Conservation (phyloP, 2,329 filamentous ascomycete species). For the Stagonosporopsis cucurbitacearum region DNA sequence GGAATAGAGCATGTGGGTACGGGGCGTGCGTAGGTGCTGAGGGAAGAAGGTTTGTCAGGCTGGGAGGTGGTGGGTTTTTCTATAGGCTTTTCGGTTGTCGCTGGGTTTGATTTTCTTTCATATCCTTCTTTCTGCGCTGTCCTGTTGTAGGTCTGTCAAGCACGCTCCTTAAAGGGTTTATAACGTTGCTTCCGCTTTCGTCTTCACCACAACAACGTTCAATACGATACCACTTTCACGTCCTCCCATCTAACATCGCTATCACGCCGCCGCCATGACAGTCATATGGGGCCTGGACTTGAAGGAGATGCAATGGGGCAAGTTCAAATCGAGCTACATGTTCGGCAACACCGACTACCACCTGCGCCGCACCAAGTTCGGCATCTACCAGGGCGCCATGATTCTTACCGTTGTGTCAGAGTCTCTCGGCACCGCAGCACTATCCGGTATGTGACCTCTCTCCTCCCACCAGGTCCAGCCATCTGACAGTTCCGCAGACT, state of each 20-base stretch:
- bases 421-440: constrained; percentile 61
- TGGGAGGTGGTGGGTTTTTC: neutral
- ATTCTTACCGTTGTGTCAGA: constrained; percentile 64
- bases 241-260: neutral
- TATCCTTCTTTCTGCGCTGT: neutral
- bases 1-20: constrained; percentile 1
- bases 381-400: constrained; percentile 66
- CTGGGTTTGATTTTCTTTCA: neutral
- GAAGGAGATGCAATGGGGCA: constrained; percentile 63
- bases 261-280: constrained; percentile 31
- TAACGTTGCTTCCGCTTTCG: neutral
- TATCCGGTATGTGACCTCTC: constrained; percentile 54
- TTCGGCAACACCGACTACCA: constrained; percentile 61
- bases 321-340: constrained; percentile 66
- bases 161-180: neutral
- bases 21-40: constrained; percentile 8
- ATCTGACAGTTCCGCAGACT: constrained; percentile 50
- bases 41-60: constrained; percentile 3
- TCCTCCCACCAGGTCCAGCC: too few species aligned
- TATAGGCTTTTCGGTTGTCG: neutral
- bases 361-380: constrained; percentile 63
- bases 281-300: constrained; percentile 66
- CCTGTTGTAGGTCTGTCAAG: neutral
- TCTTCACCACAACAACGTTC: neutral
- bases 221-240: neutral